phyloP scores from a whole-genome alignment of 352 stramenopile genomes.

The Pythium biforme region DNA sequence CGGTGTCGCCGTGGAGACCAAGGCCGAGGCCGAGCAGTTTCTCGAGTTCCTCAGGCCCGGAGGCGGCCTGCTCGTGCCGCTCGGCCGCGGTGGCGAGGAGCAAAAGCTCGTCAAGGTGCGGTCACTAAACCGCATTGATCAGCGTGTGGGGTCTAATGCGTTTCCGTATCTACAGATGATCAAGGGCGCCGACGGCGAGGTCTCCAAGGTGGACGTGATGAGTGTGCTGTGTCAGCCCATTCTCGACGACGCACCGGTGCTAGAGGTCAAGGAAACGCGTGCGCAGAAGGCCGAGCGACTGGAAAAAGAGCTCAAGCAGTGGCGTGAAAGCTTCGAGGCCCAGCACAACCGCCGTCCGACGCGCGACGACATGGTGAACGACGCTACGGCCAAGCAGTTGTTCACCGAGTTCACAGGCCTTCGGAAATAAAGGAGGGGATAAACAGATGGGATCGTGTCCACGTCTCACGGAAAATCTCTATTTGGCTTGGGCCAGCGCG shows the following conservation, averaged over 20 bases:
- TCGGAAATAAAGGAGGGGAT: conserved; percentile 45
- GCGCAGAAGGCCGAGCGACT: conserved; percentile 57
- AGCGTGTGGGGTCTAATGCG: too few relatives aligned
- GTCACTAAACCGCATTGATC: too few relatives aligned
- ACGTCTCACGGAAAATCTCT: not conserved
- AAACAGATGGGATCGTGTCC: not conserved
- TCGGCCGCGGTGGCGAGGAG: conserved; percentile 55
- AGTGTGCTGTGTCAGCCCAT: conserved; percentile 85
- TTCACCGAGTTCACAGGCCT: conserved; percentile 72
- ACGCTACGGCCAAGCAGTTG: conserved; percentile 53
- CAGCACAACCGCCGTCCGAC: conserved; percentile 51
- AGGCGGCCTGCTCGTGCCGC: conserved; percentile 64
- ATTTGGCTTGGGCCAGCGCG: conserved; percentile 32
- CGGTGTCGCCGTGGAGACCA: conserved; percentile 75
- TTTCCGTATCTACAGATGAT: conserved; percentile 59
- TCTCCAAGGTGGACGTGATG: conserved; percentile 76
- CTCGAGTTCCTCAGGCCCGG: conserved; percentile 66
- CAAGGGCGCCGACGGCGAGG: conserved; percentile 51
- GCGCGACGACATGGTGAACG: conserved; percentile 62
- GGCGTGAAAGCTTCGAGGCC: conserved; percentile 64
- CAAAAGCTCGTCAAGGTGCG: conserved; percentile 82
- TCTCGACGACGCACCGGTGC: conserved; percentile 50
- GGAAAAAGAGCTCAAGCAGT: conserved; percentile 56
- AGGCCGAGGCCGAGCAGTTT: conserved; percentile 67
- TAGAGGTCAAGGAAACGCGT: conserved; percentile 51